A percentile compares a stretch with the other conserved stretches of the same genome.
Evolutionary conservation across 345 rosid genomes (phyloP).

Genomic region (Turnera subulata): DNA sequence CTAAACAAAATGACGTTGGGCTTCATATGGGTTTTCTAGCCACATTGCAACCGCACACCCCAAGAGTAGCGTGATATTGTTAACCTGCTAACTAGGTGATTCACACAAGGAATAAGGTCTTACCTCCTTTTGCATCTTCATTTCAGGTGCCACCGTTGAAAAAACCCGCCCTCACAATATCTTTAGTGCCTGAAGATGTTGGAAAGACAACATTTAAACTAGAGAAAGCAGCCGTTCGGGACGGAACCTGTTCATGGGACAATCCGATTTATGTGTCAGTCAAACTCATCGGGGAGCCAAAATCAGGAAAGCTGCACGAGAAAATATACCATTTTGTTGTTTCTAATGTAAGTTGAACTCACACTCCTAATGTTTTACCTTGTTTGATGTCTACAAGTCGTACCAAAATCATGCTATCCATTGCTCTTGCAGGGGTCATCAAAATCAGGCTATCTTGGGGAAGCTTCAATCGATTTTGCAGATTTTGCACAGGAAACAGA

Average conservation of each 20-base stretch:
- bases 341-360: slow-evolving; percentile 20
- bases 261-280: slow-evolving; percentile 27
- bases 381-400: background rate
- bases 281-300: slow-evolving; percentile 21
- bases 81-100: too few species aligned
- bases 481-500: slow-evolving; percentile 27
- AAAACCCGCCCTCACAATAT: slow-evolving; percentile 44
- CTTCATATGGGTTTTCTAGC: too few species aligned
- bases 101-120: too few species aligned
- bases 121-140: too few species aligned
- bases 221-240: slow-evolving; percentile 20
- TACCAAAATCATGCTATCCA: background rate
- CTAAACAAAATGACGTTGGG: too few species aligned
- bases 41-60: too few species aligned
- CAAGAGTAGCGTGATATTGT: too few species aligned
- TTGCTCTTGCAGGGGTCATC: slow-evolving; percentile 25
- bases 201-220: slow-evolving; percentile 32
- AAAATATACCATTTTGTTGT: slow-evolving; percentile 31
- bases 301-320: slow-evolving; percentile 27
- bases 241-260: slow-evolving; percentile 31
- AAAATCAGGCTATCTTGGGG: slow-evolving; percentile 31
- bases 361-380: background rate
- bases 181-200: slow-evolving; percentile 29
- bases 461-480: slow-evolving; percentile 32
- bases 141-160: slow-evolving; percentile 79